Evolutionary conservation across 2,329 filamentous ascomycete species (phyloP).

Genomic region (Verticillium nonalfalfae): DNA sequence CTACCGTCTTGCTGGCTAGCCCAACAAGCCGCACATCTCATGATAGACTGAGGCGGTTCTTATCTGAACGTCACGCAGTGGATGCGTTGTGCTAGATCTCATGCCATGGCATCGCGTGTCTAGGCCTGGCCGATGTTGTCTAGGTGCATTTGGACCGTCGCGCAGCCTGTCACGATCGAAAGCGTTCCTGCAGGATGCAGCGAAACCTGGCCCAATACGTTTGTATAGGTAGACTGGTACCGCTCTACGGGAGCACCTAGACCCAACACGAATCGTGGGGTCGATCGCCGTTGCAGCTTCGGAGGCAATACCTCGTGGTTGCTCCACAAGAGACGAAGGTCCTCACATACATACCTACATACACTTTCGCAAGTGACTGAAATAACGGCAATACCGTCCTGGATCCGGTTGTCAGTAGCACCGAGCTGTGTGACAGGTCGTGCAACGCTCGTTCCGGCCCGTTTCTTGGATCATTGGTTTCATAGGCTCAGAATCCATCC

Average conservation of each 20-base stretch:
- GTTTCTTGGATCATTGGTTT: neutral
- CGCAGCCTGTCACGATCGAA: neutral
- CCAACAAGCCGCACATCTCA: neutral
- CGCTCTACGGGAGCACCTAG: too few species aligned
- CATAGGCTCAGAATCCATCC: neutral
- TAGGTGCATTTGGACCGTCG: neutral
- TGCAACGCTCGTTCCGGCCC: neutral
- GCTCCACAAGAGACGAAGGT: neutral
- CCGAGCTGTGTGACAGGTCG: neutral
- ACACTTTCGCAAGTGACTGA: neutral
- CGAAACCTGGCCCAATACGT: neutral
- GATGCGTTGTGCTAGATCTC: neutral
- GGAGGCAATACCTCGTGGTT: too few species aligned
- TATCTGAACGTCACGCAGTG: too few species aligned
- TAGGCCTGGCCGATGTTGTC: neutral
- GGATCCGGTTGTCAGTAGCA: neutral
- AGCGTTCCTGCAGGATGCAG: neutral
- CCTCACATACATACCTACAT: too few species aligned
- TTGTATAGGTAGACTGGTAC: too few species aligned
- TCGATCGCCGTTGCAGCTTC: too few species aligned
- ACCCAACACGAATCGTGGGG: too few species aligned
- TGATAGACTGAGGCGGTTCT: too few species aligned
- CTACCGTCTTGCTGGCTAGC: too few species aligned
- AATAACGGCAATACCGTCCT: too few species aligned
- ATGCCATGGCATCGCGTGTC: neutral